Conservation (phyloP, 495 filamentous ascomycete species). For the Neurospora terricola region DNA sequence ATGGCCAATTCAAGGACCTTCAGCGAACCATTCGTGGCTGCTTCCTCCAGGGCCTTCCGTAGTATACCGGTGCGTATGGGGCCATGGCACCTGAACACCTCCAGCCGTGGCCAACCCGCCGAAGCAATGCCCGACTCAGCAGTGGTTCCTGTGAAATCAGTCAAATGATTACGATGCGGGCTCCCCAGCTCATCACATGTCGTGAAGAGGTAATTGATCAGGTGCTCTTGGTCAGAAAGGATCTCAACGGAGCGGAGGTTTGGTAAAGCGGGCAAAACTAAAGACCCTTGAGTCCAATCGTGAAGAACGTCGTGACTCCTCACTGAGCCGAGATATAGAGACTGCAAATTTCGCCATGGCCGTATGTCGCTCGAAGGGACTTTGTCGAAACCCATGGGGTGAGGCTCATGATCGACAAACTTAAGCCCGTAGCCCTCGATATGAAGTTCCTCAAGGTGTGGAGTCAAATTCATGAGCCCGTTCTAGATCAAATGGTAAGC, state of each 20-base stretch:
- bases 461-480: background rate
- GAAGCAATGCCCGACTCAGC: background rate
- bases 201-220: background rate
- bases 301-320: background rate
- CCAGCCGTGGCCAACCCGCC: slow-evolving; percentile 7
- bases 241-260: background rate
- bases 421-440: slow-evolving; percentile 4
- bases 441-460: slow-evolving; percentile 11
- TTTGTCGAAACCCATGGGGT: background rate
- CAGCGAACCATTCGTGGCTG: slow-evolving; percentile 5
- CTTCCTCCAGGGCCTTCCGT: background rate
- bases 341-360: background rate
- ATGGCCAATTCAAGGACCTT: slow-evolving; percentile 14
- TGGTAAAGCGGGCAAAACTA: background rate
- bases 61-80: background rate
- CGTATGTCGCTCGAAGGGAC: background rate
- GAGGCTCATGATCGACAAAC: background rate
- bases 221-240: background rate
- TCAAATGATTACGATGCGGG: background rate
- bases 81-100: slow-evolving; percentile 13
- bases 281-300: background rate
- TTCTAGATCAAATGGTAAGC: background rate
- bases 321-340: background rate
- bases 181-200: background rate
- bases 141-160: background rate